Conservation (phyloP, 176 grass and related monocot species). For the Oryza nivara region DNA sequence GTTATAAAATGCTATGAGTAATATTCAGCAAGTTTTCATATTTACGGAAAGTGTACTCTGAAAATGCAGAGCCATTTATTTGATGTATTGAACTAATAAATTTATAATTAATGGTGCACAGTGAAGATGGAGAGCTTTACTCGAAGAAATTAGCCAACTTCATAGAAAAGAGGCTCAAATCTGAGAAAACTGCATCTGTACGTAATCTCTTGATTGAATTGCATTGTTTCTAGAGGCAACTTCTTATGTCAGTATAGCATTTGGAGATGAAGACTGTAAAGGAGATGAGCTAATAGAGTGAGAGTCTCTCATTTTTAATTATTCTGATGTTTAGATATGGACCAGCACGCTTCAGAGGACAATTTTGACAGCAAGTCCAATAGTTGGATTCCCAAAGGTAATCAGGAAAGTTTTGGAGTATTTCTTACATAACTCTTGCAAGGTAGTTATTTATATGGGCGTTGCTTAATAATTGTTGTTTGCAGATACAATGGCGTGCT, state of each 20-base stretch:
- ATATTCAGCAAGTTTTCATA: background rate
- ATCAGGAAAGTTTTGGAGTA: conserved; percentile 2
- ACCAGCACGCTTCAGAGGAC: conserved; percentile 99
- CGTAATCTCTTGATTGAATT: conserved; percentile 46
- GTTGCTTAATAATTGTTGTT: conserved; percentile 36
- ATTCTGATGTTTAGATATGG: conserved; percentile 75
- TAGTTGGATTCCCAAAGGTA: conserved; percentile 99
- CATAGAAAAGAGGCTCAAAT: conserved; percentile 91
- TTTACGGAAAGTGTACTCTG: background rate
- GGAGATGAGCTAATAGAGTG: conserved; percentile 30
- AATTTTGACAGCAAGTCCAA: conserved; percentile 88
- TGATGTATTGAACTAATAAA: conserved; percentile 40
- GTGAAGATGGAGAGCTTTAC: conserved; percentile 91
- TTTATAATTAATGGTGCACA: conserved; percentile 50
- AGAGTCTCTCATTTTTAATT: conserved; percentile 21
- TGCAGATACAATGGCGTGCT: conserved; percentile 99
- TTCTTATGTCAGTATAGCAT: background rate
- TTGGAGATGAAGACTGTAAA: conserved; percentile 10
- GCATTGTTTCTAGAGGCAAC: background rate
- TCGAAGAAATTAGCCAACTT: conserved; percentile 91
- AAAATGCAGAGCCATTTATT: background rate
- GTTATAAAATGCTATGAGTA: conserved; percentile 25
- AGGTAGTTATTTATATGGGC: conserved; percentile 12
- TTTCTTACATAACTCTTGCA: conserved; percentile 34
- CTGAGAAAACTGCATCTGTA: conserved; percentile 92